These are phyloP conservation scores for Colletotrichum aenigma DNA, from an alignment of 2,329 filamentous ascomycete genomes.

Conservation along the genomic window DNA sequence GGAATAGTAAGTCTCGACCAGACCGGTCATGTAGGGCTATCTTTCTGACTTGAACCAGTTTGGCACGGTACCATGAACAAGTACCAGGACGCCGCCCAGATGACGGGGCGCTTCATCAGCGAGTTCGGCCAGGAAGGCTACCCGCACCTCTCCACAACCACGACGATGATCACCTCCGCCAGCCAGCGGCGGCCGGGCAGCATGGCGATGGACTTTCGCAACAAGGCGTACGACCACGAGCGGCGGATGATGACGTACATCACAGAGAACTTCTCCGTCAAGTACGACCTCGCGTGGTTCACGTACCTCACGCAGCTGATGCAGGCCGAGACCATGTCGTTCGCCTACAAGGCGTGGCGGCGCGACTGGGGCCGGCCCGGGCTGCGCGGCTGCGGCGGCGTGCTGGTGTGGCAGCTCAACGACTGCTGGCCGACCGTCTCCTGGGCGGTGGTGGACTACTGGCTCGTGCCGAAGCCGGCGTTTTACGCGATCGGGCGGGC, in stretches of 20 bases:
- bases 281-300: conserved; percentile 69
- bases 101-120: conserved; percentile 78
- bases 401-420: conserved; percentile 72
- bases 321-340: conserved; percentile 56
- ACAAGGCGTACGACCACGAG: conserved; percentile 81
- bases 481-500: conserved; percentile 52
- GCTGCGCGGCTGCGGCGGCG: conserved; percentile 65
- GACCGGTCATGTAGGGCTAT: background rate
- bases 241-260: conserved; percentile 76
- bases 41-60: conserved; percentile 37
- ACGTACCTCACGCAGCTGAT: conserved; percentile 70
- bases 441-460: conserved; percentile 60
- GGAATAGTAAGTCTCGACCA: conserved; percentile 54
- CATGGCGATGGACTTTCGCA: conserved; percentile 79
- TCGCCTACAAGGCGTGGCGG: conserved; percentile 61
- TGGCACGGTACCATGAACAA: conserved; percentile 82
- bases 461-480: conserved; percentile 19
- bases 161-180: conserved; percentile 61
- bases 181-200: conserved; percentile 68
- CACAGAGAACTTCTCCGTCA: conserved; percentile 69
- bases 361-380: conserved; percentile 64
- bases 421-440: conserved; percentile 72
- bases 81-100: conserved; percentile 75
- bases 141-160: conserved; percentile 74
- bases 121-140: conserved; percentile 87